These are phyloP conservation scores for Peronospora belbahrii DNA, from an alignment of 352 stramenopile genomes.

Conservation along the genomic window DNA sequence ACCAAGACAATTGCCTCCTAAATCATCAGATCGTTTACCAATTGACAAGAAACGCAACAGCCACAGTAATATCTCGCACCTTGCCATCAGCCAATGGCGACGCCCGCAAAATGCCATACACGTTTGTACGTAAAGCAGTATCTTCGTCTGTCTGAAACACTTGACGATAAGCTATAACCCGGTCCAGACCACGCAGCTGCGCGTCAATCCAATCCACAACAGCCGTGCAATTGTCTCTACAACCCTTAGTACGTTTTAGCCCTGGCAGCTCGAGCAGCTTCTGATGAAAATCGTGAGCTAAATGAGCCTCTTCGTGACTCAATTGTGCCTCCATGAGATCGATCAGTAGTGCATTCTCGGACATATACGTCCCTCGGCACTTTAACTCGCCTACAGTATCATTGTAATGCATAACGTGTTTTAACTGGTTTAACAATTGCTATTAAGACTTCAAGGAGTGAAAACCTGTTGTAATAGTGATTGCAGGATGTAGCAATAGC, in stretches of 20 bases:
- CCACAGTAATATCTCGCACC: constrained; percentile 10
- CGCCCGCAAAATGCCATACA: constrained; percentile 76
- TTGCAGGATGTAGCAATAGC: constrained; percentile 66
- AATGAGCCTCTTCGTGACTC: constrained; percentile 32
- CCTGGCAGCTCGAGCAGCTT: constrained; percentile 30
- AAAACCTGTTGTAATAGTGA: constrained; percentile 68
- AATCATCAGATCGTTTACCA: neutral
- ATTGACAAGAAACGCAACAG: neutral
- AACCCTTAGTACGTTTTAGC: constrained; percentile 30
- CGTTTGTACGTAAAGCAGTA: constrained; percentile 36
- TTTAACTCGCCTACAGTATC: constrained; percentile 52
- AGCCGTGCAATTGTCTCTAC: constrained; percentile 34
- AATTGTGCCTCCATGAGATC: constrained; percentile 53
- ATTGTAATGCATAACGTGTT: neutral
- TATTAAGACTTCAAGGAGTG: neutral
- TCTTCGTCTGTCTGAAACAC: constrained; percentile 23
- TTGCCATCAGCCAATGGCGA: constrained; percentile 69
- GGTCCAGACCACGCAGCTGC: constrained; percentile 41
- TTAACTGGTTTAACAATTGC: neutral
- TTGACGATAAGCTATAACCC: constrained; percentile 56
- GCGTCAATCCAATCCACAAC: constrained; percentile 56
- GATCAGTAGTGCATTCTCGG: constrained; percentile 82
- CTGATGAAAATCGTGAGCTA: constrained; percentile 26
- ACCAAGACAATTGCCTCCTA: constrained; percentile 64
- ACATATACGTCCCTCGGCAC: constrained; percentile 81